Percentiles rank a stretch among this genome's conserved stretches.
These are phyloP conservation scores for Stagonosporopsis vannaccii DNA, from an alignment of 2,329 filamentous ascomycete species.

Conservation along the genomic window DNA sequence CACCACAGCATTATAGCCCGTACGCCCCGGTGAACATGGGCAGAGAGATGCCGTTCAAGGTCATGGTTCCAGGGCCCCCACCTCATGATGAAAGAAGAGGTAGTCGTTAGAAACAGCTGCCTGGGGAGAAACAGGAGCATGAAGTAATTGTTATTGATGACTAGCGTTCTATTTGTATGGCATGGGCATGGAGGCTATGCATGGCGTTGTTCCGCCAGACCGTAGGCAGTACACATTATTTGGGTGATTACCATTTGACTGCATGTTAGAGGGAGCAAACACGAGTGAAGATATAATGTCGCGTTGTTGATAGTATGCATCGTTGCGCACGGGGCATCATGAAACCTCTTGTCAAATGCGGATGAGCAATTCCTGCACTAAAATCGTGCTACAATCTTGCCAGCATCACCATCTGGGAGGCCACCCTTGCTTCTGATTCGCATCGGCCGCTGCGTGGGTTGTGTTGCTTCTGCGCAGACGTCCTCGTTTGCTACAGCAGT, in stretches of 20 bases:
- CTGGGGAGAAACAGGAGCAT: not conserved
- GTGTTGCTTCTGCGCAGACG: too few relatives aligned
- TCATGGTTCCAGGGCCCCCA: conserved; percentile 40
- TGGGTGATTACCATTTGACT: not conserved
- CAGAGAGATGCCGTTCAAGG: conserved; percentile 41
- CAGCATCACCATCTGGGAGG: too few relatives aligned
- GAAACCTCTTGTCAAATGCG: not conserved
- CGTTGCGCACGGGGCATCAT: not conserved
- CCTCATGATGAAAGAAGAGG: conserved; percentile 31
- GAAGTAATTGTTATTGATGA: conserved; percentile 21
- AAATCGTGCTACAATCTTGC: too few relatives aligned
- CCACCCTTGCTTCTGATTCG: too few relatives aligned
- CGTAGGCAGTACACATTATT: not conserved
- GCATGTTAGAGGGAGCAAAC: not conserved
- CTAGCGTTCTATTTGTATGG: conserved; percentile 6
- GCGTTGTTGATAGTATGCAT: not conserved
- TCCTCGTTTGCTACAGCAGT: too few relatives aligned
- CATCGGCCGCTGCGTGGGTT: too few relatives aligned
- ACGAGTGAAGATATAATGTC: not conserved
- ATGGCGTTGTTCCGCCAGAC: not conserved
- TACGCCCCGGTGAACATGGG: conserved; percentile 31
- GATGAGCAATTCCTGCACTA: too few relatives aligned
- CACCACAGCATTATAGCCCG: conserved; percentile 36
- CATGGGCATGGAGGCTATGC: not conserved
- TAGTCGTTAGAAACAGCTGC: conserved; percentile 37